Conservation (phyloP, 352 stramenopile genomes). For the Globisporangium iwayamae region DNA sequence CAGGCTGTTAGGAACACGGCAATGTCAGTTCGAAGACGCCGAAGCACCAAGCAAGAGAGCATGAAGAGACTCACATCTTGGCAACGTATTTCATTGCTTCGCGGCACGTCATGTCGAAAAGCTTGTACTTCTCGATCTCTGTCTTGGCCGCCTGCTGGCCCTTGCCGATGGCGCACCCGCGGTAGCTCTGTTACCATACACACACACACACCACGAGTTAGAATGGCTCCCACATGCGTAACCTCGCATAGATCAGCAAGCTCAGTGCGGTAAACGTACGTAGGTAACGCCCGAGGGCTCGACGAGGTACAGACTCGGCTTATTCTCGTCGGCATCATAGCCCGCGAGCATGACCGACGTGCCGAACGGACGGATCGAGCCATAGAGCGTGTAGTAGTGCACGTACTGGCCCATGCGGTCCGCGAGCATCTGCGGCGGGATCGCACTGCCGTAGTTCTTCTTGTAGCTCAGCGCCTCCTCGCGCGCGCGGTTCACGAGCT, state of each 20-base stretch:
- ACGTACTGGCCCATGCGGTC: conserved; percentile 96
- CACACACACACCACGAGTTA: not conserved
- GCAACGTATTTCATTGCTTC: conserved; percentile 98
- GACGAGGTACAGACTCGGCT: conserved; percentile 88
- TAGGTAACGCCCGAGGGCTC: conserved; percentile 91
- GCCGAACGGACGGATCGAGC: conserved; percentile 96
- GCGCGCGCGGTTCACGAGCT: conserved; percentile 94
- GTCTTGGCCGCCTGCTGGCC: conserved; percentile 97
- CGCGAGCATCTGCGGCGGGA: conserved; percentile 92
- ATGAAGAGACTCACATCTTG: conserved; percentile 88
- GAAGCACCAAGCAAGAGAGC: not conserved
- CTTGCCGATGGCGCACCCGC: conserved; percentile 96
- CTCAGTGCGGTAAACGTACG: conserved; percentile 32
- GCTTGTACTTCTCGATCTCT: conserved; percentile 98
- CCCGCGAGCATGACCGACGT: conserved; percentile 93
- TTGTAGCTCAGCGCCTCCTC: conserved; percentile 95
- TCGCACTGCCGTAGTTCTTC: conserved; percentile 94
- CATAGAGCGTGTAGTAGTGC: conserved; percentile 99
- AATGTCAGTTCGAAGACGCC: not conserved
- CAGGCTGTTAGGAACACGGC: conserved; percentile 58
- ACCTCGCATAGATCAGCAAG: not conserved
- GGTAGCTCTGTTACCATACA: conserved; percentile 88
- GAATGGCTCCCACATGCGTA: no score
- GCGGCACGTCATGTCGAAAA: conserved; percentile 91
- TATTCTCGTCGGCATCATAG: conserved; percentile 93